phyloP scores from a whole-genome alignment of 805 yeast species.

The Cyberlindnera euphorbiiphila region DNA sequence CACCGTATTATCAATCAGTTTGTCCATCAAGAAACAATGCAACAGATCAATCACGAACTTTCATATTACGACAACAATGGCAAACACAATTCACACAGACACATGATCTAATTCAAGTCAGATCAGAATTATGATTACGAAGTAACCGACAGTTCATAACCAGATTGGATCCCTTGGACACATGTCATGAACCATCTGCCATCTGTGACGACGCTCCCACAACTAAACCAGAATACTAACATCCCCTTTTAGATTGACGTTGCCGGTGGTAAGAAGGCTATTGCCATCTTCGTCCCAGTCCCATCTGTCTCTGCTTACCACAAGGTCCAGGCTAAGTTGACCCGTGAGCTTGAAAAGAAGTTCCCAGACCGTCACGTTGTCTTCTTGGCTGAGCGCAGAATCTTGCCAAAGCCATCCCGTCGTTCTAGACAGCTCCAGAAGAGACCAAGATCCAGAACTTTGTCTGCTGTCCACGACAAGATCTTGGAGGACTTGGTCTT shows the following conservation, averaged over 20 bases:
- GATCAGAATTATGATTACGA: too few relatives aligned
- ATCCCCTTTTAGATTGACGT: constrained; percentile 63
- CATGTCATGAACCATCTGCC: too few relatives aligned
- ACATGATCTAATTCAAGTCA: too few relatives aligned
- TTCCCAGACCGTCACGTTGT: constrained; percentile 99
- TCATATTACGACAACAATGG: too few relatives aligned
- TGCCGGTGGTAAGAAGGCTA: constrained; percentile 97
- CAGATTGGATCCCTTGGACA: too few relatives aligned
- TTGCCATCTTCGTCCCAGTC: constrained; percentile 96
- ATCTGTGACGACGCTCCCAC: too few relatives aligned
- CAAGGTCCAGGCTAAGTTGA: constrained; percentile 94
- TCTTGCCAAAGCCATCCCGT: constrained; percentile 98
- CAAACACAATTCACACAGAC: too few relatives aligned
- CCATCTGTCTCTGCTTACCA: constrained; percentile 91
- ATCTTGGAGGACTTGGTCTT: constrained; percentile 97
- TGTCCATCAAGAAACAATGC: too few relatives aligned
- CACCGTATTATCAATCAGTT: too few relatives aligned
- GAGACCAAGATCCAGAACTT: constrained; percentile 99
- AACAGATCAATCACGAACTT: too few relatives aligned
- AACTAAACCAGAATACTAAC: constrained; percentile 28
- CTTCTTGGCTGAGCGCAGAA: constrained; percentile 99
- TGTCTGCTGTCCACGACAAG: constrained; percentile 97
- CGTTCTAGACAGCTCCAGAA: constrained; percentile 90
- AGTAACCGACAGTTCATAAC: too few relatives aligned
- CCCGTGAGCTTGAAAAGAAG: constrained; percentile 99